Conservation (phyloP, 768 basidiomycete species). For the Russula dissimulans region DNA sequence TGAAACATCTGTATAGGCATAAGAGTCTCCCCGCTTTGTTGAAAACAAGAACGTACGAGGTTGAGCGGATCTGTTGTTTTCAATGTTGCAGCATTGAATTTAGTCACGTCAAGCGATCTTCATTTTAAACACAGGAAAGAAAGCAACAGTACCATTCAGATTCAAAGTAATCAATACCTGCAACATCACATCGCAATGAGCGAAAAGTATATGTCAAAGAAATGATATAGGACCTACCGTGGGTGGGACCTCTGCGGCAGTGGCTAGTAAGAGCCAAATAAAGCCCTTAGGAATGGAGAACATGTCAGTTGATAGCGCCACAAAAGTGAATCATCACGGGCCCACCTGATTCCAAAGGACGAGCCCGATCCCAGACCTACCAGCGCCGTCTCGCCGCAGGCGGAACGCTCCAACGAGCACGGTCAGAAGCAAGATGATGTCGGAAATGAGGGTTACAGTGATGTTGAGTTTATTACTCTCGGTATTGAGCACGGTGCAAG, state of each 20-base stretch:
- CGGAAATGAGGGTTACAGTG: background rate
- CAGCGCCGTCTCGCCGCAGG: background rate
- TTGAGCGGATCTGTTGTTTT: background rate
- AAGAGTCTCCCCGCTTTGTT: background rate
- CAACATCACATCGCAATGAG: background rate
- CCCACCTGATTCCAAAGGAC: background rate
- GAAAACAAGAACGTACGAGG: background rate
- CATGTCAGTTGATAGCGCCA: background rate
- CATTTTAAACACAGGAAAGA: too few relatives aligned
- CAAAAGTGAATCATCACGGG: background rate
- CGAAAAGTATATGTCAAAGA: background rate
- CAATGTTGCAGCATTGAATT: background rate
- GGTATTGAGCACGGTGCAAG: background rate
- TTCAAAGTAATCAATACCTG: conserved; percentile 6
- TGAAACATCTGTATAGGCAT: background rate
- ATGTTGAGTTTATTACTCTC: background rate
- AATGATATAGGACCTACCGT: background rate
- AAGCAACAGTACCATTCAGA: background rate
- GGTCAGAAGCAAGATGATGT: background rate
- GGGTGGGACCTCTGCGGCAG: background rate
- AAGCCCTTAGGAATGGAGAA: background rate
- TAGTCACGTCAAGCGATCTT: background rate
- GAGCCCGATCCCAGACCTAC: background rate
- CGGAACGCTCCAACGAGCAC: background rate
- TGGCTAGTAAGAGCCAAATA: background rate